Conservation (phyloP, 1,139 yeast genomes). For the Meyerozyma smithsonii region DNA sequence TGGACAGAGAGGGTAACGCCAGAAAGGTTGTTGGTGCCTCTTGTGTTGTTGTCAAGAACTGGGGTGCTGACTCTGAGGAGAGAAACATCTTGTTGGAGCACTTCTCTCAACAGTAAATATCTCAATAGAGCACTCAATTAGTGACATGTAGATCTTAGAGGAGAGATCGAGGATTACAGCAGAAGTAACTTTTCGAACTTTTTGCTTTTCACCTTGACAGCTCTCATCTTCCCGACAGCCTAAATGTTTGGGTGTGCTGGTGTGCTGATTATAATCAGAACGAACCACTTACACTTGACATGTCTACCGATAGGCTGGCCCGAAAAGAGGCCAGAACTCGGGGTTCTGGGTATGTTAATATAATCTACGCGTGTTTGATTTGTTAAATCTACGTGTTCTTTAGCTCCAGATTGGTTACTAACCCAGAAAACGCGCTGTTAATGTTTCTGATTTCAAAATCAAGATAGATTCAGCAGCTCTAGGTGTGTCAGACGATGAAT, state of each 20-base stretch:
- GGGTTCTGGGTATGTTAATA: constrained; percentile 39
- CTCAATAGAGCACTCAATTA: constrained; percentile 2
- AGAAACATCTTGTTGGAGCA: constrained; percentile 95
- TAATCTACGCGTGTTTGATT: not conserved
- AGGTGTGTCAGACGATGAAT: constrained; percentile 4
- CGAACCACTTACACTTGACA: constrained; percentile 2
- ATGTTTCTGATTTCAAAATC: constrained; percentile 8
- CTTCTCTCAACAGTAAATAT: constrained; percentile 77
- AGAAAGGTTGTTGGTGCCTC: constrained; percentile 99
- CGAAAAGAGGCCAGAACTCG: constrained; percentile 27
- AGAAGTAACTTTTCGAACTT: too few species aligned
- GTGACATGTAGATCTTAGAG: not conserved
- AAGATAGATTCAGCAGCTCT: constrained; percentile 11
- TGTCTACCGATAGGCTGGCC: constrained; percentile 14
- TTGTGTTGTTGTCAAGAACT: constrained; percentile 98
- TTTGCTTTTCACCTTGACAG: too few species aligned
- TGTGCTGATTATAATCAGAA: constrained; percentile 11
- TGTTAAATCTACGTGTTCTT: not conserved
- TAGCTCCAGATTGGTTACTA: constrained; percentile 2
- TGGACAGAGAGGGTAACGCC: constrained; percentile 99
- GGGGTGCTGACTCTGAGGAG: constrained; percentile 99
- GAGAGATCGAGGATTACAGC: too few species aligned
- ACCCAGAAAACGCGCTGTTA: constrained; percentile 6
- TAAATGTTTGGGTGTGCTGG: constrained; percentile 8
- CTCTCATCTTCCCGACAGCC: too few species aligned